Percentiles rank a stretch among this genome's conserved stretches.
These are phyloP conservation scores for Sanguinoderma infundibulare DNA, from an alignment of 1,284 basidiomycete species.

Conservation along the genomic window DNA sequence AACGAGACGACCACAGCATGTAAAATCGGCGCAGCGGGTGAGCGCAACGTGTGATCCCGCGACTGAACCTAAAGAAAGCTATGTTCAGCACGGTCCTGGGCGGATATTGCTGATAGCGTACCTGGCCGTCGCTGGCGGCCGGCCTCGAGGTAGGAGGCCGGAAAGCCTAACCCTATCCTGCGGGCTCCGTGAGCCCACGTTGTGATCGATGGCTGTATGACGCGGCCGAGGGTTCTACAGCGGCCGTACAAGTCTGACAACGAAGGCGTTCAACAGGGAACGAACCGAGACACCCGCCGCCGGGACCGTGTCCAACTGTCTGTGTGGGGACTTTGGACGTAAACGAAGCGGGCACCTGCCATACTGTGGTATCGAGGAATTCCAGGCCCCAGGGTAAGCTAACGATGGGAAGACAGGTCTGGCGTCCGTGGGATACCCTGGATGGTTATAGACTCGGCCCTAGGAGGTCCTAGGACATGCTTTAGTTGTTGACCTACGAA, in stretches of 20 bases:
- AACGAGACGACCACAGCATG: no score
- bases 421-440: background rate
- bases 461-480: background rate
- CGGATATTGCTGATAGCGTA: background rate
- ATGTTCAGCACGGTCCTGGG: no score
- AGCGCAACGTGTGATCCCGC: background rate
- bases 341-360: background rate
- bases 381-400: background rate
- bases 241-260: background rate
- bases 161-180: slow-evolving; percentile 8
- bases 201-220: background rate
- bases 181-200: background rate
- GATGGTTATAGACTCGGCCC: background rate
- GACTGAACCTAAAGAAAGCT: background rate
- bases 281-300: background rate
- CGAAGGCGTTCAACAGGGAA: background rate
- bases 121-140: background rate
- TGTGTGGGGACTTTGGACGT: background rate
- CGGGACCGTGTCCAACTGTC: background rate
- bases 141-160: slow-evolving; percentile 5
- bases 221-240: background rate
- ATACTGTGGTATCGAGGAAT: background rate
- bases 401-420: background rate
- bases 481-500: background rate
- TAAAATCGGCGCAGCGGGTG: no score